A percentile compares a stretch with the other conserved stretches of the same genome.
Evolutionary conservation across 352 stramenopile genomes (phyloP).

Genomic region (Phytophthora sp.): DNA sequence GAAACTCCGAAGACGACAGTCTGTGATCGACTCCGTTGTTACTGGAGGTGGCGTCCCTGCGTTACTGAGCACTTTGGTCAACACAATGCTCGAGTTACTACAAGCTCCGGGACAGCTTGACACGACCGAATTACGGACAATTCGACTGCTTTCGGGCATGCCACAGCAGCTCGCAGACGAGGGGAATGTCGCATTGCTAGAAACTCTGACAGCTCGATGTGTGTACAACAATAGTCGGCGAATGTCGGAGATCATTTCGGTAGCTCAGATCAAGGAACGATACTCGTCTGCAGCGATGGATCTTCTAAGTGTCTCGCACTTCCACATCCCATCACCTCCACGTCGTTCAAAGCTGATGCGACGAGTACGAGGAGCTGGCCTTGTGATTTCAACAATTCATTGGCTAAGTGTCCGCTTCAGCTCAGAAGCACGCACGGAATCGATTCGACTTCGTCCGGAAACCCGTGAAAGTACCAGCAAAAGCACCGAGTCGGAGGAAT

Average conservation of each 20-base stretch:
- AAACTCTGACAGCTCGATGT: constrained; percentile 20
- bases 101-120: constrained; percentile 35
- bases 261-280: constrained; percentile 25
- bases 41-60: constrained; percentile 11
- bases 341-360: constrained; percentile 14
- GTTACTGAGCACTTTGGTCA: constrained; percentile 28
- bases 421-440: not conserved
- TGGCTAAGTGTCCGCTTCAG: constrained; percentile 16
- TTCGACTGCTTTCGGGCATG: constrained; percentile 36
- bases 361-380: constrained; percentile 12
- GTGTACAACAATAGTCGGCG: constrained; percentile 37
- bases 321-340: constrained; percentile 2
- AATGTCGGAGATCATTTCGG: not conserved
- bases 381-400: constrained; percentile 17
- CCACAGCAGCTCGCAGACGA: constrained; percentile 22
- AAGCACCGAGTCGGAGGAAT: constrained; percentile 25
- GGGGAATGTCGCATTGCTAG: constrained; percentile 23
- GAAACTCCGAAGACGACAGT: constrained; percentile 19
- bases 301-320: constrained; percentile 6
- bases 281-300: constrained; percentile 30
- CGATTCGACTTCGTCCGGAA: not conserved
- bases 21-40: constrained; percentile 17
- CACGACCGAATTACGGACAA: constrained; percentile 15
- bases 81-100: constrained; percentile 26
- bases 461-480: constrained; percentile 1